Evolutionary conservation across 108 stramenopile species (phyloP), one percentile per base, ranked within the genome.

Genomic region (Skeletonema marinoi): DNA sequence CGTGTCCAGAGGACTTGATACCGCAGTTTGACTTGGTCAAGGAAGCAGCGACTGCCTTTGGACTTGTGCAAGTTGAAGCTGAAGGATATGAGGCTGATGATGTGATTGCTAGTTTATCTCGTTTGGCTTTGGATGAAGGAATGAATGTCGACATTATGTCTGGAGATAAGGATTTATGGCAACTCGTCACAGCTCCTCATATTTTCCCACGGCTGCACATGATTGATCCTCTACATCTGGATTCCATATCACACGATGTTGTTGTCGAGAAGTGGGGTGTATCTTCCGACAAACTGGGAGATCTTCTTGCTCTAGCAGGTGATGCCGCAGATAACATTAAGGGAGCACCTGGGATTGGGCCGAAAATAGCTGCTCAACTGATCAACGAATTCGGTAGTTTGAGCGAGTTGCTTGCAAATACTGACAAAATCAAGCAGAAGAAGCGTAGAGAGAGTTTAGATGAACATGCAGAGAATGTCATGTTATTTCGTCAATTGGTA

Each of bases 111-210:
- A 92, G 93, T 1, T 50, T 97, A 29, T 71, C 89, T 4, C 78
- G 69, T n/a, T 80, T 74, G 71, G 93, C 90, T 4, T 41, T 84
- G 4, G 70, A 86, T 50, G 82, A 89, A 67, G 92, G 92, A 12
- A 69, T 91, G 4, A 82, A 90, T 60, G 88, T 89, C 1, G 77
- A 91, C 41, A 92, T 97, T 12, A 77, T 95, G 32, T 85, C 86
- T 19, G 93, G 92, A 8, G 96, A 97, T 71, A 97, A 97, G 81
- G 96, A 97, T 84, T 74, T 97, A 58, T 91, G 93, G 93, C 96
- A 97, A 70, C 83, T 97, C 25, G 81, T 97, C n/a, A 91, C 90
- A 33, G 61, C 84, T 9, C 60, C 66, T 30, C 66, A 71, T 31
- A 51, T 33, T 12, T 66, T 31, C 9, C 88, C 90, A 19, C 73